Evolutionary conservation across 2,329 filamentous ascomycete species (phyloP).

Genomic region (Pleoardoris graminearum): DNA sequence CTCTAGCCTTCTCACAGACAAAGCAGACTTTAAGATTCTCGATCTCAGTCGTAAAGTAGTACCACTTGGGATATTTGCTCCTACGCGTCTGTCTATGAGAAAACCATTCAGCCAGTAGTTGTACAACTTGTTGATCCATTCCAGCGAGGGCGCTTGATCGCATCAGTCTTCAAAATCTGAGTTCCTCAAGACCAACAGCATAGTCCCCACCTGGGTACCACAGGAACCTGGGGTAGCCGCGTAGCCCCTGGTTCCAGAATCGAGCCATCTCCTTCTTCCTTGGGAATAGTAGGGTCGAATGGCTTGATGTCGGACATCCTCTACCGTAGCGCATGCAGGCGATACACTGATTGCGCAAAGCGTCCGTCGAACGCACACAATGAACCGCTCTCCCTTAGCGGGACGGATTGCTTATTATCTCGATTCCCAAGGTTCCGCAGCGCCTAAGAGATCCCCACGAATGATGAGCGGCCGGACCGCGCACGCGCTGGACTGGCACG

Average conservation of each 20-base stretch:
- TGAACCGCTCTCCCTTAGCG: too few relatives aligned
- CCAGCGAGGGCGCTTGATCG: slow-evolving; percentile 22
- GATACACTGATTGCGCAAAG: background rate
- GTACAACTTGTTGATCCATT: slow-evolving; percentile 43
- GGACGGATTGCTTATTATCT: too few relatives aligned
- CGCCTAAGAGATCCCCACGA: background rate
- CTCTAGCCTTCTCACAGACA: slow-evolving; percentile 39
- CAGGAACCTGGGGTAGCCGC: slow-evolving; percentile 34
- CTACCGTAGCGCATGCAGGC: background rate
- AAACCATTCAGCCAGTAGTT: slow-evolving; percentile 40
- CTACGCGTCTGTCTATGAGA: slow-evolving; percentile 40
- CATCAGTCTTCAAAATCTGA: background rate
- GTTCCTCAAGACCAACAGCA: slow-evolving; percentile 12
- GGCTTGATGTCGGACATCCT: slow-evolving; percentile 31
- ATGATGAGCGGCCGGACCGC: background rate
- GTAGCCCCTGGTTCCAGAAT: slow-evolving; percentile 43
- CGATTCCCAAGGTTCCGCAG: too few relatives aligned
- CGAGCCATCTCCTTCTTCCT: slow-evolving; percentile 42
- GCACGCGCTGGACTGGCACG: background rate
- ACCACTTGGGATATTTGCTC: slow-evolving; percentile 36
- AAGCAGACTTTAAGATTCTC: slow-evolving; percentile 46
- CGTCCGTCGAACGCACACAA: too few relatives aligned
- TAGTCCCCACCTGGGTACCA: slow-evolving; percentile 45
- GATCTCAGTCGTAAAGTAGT: slow-evolving; percentile 43
- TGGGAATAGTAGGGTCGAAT: slow-evolving; percentile 41